phyloP scores from a whole-genome alignment of 805 yeast species.

The Lipomyces sp. region DNA sequence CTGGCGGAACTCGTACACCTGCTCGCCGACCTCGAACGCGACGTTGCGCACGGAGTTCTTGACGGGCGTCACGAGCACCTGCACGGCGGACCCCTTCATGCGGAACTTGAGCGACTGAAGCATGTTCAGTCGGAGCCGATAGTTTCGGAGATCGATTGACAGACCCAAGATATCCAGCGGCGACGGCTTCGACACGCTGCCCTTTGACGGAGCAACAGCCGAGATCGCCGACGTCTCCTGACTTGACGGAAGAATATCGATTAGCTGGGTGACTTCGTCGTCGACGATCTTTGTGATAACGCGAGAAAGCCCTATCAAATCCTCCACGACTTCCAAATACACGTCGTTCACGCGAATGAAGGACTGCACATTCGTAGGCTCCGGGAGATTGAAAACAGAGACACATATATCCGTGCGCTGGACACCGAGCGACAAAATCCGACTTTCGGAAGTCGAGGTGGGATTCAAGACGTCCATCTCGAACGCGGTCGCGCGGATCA shows the following conservation, averaged over 20 bases:
- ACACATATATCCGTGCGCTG: constrained; percentile 12
- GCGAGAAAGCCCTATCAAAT: constrained; percentile 14
- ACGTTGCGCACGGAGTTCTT: constrained; percentile 8
- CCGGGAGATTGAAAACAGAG: constrained; percentile 4
- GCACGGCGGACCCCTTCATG: constrained; percentile 17
- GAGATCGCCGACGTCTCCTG: neutral
- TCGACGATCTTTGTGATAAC: constrained; percentile 4
- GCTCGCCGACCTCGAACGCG: constrained; percentile 26
- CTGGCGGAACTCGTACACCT: constrained; percentile 23
- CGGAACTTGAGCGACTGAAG: constrained; percentile 24
- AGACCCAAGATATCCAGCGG: constrained; percentile 13
- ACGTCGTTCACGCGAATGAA: constrained; percentile 14
- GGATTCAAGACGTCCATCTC: constrained; percentile 19
- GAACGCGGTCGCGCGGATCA: constrained; percentile 13
- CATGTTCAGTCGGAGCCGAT: constrained; percentile 7
- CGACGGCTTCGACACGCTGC: neutral
- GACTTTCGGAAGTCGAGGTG: constrained; percentile 5
- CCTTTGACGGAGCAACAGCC: neutral
- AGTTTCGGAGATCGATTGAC: constrained; percentile 13
- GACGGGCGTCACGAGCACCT: constrained; percentile 10
- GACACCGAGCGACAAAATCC: constrained; percentile 9
- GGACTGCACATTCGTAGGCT: constrained; percentile 8
- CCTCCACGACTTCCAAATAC: constrained; percentile 11
- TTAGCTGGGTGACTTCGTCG: constrained; percentile 14
- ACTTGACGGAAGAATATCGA: neutral